Evolutionary conservation across 2,329 filamentous ascomycete genomes (phyloP).

Genomic region (Beauveria sp.): DNA sequence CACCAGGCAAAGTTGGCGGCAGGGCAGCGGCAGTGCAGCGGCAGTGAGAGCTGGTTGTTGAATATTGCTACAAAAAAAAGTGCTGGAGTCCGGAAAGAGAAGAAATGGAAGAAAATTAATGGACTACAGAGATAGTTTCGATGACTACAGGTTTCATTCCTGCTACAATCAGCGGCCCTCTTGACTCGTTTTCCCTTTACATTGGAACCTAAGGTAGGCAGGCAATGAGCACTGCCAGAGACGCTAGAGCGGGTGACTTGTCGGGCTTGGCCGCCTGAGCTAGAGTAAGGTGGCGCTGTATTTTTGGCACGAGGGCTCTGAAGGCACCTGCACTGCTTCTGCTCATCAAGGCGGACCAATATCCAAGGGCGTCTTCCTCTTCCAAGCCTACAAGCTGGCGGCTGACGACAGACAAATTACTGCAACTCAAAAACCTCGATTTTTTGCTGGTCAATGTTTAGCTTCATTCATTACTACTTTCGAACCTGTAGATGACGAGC

Average conservation of each 20-base stretch:
- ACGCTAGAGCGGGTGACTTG: no score
- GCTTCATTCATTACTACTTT: background rate
- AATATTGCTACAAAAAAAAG: no score
- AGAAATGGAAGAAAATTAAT: background rate
- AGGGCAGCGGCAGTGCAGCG: background rate
- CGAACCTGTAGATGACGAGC: background rate
- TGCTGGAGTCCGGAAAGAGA: background rate
- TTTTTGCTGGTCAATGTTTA: no score
- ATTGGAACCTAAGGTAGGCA: background rate
- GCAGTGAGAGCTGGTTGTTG: background rate
- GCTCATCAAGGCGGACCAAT: background rate
- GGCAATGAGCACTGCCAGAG: background rate
- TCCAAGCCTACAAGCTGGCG: constrained; percentile 1
- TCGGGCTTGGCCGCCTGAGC: no score
- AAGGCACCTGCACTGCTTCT: background rate
- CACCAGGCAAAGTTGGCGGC: background rate
- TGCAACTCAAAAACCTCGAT: background rate
- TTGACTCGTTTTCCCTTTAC: background rate
- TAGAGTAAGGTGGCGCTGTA: no score
- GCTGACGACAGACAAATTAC: background rate
- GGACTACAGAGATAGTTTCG: background rate
- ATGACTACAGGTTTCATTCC: background rate
- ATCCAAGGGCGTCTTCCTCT: background rate
- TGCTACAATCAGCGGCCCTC: background rate
- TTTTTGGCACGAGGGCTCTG: background rate